A percentile compares a stretch with the other conserved stretches of the same genome.
phyloP scores from a whole-genome alignment of 2,329 filamentous ascomycete species.

The Lasiodiplodia sp. region DNA sequence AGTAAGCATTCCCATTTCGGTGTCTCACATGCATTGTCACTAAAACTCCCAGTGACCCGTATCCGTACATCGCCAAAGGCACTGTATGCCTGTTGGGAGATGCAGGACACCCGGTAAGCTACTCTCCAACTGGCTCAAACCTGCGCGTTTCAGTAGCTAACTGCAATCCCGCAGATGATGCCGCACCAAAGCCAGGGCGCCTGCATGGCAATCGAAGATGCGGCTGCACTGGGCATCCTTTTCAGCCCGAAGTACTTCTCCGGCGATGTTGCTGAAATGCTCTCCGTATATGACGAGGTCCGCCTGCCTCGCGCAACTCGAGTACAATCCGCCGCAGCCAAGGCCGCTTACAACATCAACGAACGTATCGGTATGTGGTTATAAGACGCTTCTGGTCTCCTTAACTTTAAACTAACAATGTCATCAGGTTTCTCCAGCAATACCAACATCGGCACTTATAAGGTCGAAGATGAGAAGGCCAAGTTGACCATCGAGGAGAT shows the following conservation, averaged over 20 bases:
- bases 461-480: conserved; percentile 66
- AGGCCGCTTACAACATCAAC: conserved; percentile 49
- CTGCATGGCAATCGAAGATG: conserved; percentile 73
- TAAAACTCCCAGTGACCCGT: not conserved
- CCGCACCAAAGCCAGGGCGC: conserved; percentile 74
- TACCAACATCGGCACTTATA: conserved; percentile 63
- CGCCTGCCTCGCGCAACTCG: conserved; percentile 47
- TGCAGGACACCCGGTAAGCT: conserved; percentile 50
- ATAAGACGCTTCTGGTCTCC: not conserved
- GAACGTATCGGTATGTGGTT: conserved; percentile 50
- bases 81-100: conserved; percentile 68
- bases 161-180: conserved; percentile 58
- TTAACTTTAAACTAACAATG: not conserved
- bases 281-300: conserved; percentile 46
- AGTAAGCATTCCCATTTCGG: conserved; percentile 66
- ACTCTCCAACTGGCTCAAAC: too few species aligned
- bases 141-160: not conserved
- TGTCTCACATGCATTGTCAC: not conserved
- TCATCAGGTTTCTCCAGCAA: conserved; percentile 64
- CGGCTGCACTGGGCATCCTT: conserved; percentile 67
- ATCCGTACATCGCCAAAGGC: conserved; percentile 33
- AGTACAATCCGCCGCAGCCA: conserved; percentile 48
- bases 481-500: conserved; percentile 74
- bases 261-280: conserved; percentile 42
- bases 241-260: conserved; percentile 59